Evolutionary conservation across 495 filamentous ascomycete species (phyloP).

Genomic region (Penicillium robsamsonii): DNA sequence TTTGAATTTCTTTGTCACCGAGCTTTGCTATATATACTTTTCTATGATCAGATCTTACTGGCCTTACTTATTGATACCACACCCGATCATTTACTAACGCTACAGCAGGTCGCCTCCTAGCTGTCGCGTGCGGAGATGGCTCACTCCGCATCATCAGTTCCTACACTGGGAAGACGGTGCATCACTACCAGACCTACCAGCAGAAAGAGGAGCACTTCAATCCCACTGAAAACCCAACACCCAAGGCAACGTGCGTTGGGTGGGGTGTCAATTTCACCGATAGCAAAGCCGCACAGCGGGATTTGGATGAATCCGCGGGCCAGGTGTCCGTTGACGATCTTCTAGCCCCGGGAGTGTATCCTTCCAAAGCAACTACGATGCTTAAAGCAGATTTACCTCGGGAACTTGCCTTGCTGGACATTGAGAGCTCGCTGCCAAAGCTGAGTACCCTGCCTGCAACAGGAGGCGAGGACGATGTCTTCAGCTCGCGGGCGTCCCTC

Average conservation of each 20-base stretch:
- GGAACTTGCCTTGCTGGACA: conserved; percentile 73
- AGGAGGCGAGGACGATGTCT: conserved; percentile 38
- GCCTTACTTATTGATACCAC: background rate
- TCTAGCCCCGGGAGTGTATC: conserved; percentile 37
- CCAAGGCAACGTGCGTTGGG: conserved; percentile 61
- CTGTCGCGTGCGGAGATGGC: conserved; percentile 74
- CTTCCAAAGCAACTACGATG: conserved; percentile 38
- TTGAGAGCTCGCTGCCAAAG: conserved; percentile 77
- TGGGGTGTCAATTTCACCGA: conserved; percentile 72
- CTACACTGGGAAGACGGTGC: conserved; percentile 74
- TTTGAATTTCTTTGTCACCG: conserved; percentile 3
- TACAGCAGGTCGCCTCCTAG: conserved; percentile 62
- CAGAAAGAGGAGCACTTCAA: conserved; percentile 33
- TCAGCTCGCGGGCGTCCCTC: conserved; percentile 28
- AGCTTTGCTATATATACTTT: conserved; percentile 1
- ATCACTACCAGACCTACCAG: conserved; percentile 53
- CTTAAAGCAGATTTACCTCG: conserved; percentile 65
- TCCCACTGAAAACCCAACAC: conserved; percentile 21
- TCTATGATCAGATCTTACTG: background rate
- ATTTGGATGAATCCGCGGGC: conserved; percentile 41
- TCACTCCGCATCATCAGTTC: conserved; percentile 67
- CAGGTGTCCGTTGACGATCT: conserved; percentile 45
- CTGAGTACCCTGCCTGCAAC: conserved; percentile 67
- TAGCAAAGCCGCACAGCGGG: conserved; percentile 45
- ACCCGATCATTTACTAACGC: background rate